These are phyloP conservation scores for Bretschneidera sinensis DNA, from an alignment of 345 rosid genomes.

Conservation along the genomic window DNA sequence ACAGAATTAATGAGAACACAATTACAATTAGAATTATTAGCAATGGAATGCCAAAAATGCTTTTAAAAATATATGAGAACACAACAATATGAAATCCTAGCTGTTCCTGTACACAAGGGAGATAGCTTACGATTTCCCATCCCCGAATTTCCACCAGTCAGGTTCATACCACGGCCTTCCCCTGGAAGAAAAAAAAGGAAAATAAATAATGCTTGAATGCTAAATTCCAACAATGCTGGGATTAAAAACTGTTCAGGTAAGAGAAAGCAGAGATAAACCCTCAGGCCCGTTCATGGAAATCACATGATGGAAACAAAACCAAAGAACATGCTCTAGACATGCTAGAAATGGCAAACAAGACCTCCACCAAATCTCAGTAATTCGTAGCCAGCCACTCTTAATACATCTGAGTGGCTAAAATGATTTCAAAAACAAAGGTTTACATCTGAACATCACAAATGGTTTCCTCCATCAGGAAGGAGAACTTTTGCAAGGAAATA, in stretches of 20 bases:
- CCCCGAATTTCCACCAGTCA: constrained; percentile 99
- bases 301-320: neutral
- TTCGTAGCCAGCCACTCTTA: neutral
- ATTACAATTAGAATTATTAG: too few species aligned
- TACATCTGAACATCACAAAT: neutral
- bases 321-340: neutral
- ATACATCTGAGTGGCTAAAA: neutral
- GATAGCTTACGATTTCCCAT: constrained; percentile 82
- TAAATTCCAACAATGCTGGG: neutral
- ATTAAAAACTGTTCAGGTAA: neutral
- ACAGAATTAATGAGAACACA: neutral
- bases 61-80: neutral
- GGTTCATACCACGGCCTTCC: constrained; percentile 92
- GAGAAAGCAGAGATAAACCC: neutral
- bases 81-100: neutral
- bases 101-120: constrained; percentile 11
- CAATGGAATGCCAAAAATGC: neutral
- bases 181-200: constrained; percentile 42
- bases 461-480: neutral
- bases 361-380: neutral
- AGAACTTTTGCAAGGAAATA: neutral
- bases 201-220: constrained; percentile 3
- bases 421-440: neutral
- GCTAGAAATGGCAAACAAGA: neutral
- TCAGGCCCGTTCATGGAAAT: neutral